Base-by-base conservation (phyloP, 2,329 filamentous ascomycete genomes). In the Drechslerella coelobrocha region DNA sequence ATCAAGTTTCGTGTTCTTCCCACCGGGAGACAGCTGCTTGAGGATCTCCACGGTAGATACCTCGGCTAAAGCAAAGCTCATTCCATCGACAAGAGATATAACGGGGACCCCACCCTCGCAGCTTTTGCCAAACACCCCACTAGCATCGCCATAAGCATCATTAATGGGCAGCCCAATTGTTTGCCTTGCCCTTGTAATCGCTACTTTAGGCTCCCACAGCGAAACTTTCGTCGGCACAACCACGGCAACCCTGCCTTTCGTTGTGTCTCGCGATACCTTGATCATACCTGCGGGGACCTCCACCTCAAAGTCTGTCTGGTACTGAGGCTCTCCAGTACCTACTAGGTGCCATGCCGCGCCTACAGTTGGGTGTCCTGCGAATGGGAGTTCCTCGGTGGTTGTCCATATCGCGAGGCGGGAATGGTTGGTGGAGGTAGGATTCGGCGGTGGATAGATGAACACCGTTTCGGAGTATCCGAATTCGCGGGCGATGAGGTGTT, bases 1-100 rank as follows among this genome's bases (percentile, higher is more conserved):
- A 57, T 73, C 55, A 54, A 72, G n/a, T 53, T 14, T 45, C 50
- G 63, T 21, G 23, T 65, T 41, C 23, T 55, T 57, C 19, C 48
- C 37, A 5, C 59, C 61, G 1, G 45, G 21, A 17, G 34, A 47
- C n/a, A 74, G 29, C 10, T 78, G 74, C 3, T 79, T 82, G 17
- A 93, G 81, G 6, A 83, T 82, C 27, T 86, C 85, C 8, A 90
- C 78, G 59, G 82, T 83, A 0, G 84, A 81, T 21, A 94, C 80
- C 73, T 84, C 80, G 12, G 89, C 81, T 29, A 90, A 83, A n/a
- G 86, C 78, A 77, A 91, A 92, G 0, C 85, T 85, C 87, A 92
- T 89, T 51, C 89, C 90, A 47, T 85, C 85, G 34, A 91, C 89
- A 48, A 92, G 85, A 73, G 84, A 87, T 61, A 86, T 82, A 17